Conservation (phyloP, 371 early-diverging fungal species). For the Rhizopus delemar region DNA sequence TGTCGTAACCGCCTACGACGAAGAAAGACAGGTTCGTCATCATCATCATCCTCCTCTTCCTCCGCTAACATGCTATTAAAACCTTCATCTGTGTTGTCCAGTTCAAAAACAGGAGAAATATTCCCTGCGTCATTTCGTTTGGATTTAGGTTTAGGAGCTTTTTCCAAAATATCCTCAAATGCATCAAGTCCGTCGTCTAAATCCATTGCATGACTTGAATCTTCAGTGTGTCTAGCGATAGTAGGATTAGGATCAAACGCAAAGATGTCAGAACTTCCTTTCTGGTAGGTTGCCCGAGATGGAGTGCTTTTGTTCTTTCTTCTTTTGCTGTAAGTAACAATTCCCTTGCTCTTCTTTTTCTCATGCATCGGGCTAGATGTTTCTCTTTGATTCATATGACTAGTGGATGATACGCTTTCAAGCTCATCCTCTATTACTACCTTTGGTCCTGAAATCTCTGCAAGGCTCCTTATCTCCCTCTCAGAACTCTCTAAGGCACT, state of each 20-base stretch:
- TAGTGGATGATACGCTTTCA: neutral
- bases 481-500: neutral
- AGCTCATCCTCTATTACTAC: neutral
- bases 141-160: neutral
- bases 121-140: neutral
- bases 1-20: neutral
- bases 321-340: constrained; percentile 3
- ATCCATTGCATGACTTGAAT: neutral
- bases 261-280: constrained; percentile 8
- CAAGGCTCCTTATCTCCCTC: no score
- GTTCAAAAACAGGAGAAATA: neutral
- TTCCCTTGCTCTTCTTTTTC: neutral
- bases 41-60: neutral
- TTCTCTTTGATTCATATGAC: neutral
- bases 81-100: neutral
- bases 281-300: neutral
- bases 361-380: neutral
- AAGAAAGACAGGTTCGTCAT: neutral
- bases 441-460: neutral
- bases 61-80: neutral
- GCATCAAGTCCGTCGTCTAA: neutral
- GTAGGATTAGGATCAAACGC: constrained; percentile 6
- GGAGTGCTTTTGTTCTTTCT: neutral
- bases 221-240: neutral
- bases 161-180: neutral